Evolutionary conservation across 2,329 filamentous ascomycete genomes (phyloP).

Genomic region (Trichophyton schoenleinii): DNA sequence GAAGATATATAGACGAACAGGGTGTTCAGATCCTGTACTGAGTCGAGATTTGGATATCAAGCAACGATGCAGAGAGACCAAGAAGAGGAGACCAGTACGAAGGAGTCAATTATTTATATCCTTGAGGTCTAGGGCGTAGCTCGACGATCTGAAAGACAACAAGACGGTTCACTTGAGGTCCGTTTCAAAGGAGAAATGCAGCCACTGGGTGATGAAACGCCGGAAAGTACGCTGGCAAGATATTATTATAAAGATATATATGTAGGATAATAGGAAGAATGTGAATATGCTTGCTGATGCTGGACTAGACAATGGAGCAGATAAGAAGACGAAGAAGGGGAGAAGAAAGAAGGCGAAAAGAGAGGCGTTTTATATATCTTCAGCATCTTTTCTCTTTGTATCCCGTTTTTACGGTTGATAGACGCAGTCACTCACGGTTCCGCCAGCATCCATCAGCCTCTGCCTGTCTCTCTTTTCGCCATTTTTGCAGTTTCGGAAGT

Average conservation of each 20-base stretch:
- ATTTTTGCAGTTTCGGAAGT: conserved; percentile 1
- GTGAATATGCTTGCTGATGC: background rate
- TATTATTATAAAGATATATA: background rate
- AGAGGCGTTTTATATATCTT: background rate
- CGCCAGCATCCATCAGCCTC: conserved; percentile 3
- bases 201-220: background rate
- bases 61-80: background rate
- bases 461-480: background rate
- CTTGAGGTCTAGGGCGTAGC: background rate
- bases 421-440: background rate
- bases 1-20: too few relatives aligned
- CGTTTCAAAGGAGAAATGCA: background rate
- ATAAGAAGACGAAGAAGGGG: too few relatives aligned
- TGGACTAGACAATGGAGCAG: background rate
- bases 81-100: background rate
- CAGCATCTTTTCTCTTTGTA: background rate
- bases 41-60: background rate
- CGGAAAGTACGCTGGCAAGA: background rate
- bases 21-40: background rate
- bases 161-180: background rate
- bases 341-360: background rate
- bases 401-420: background rate
- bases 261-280: background rate
- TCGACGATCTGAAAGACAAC: background rate
- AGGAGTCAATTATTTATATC: background rate